phyloP scores from a whole-genome alignment of 202 grass and related monocot genomes.

The Musa balbisiana region DNA sequence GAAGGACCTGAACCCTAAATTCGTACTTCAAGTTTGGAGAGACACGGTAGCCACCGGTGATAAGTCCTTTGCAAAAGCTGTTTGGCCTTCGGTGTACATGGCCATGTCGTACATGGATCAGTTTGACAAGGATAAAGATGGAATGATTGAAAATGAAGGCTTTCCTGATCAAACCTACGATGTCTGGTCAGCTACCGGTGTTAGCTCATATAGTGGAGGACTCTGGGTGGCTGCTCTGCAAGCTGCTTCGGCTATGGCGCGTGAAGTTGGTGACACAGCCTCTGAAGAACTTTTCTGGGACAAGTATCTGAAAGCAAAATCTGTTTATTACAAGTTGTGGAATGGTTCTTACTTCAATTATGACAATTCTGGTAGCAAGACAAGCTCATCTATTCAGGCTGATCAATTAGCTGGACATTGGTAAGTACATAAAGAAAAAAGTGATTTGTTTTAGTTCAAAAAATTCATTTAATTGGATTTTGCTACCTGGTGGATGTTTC shows the following conservation, averaged over 20 bases:
- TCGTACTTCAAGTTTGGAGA: slow-evolving; percentile 91
- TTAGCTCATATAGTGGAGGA: slow-evolving; percentile 89
- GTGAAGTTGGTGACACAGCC: slow-evolving; percentile 64
- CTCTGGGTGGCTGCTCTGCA: slow-evolving; percentile 89
- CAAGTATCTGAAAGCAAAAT: slow-evolving; percentile 82
- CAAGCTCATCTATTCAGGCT: slow-evolving; percentile 79
- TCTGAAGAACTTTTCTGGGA: slow-evolving; percentile 85
- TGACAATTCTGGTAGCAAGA: slow-evolving; percentile 60
- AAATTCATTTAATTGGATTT: slow-evolving; percentile 4
- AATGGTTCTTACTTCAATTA: slow-evolving; percentile 96
- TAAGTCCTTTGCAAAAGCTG: slow-evolving; percentile 78
- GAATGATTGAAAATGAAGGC: slow-evolving; percentile 97
- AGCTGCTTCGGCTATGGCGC: slow-evolving; percentile 75
- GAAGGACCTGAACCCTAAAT: slow-evolving; percentile 98
- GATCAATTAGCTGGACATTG: slow-evolving; percentile 98
- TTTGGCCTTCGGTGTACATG: slow-evolving; percentile 97
- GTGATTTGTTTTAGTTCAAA: not conserved
- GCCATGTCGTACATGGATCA: slow-evolving; percentile 99
- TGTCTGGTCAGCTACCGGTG: slow-evolving; percentile 82
- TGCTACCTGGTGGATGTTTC: not conserved
- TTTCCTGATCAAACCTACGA: slow-evolving; percentile 97
- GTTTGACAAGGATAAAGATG: slow-evolving; percentile 97
- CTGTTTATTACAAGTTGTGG: slow-evolving; percentile 77
- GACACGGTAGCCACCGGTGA: slow-evolving; percentile 75
- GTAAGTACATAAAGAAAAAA: slow-evolving; percentile 28